Evolutionary conservation across 2,329 filamentous ascomycete species (phyloP).

Genomic region (Arthroderma uncinatum): DNA sequence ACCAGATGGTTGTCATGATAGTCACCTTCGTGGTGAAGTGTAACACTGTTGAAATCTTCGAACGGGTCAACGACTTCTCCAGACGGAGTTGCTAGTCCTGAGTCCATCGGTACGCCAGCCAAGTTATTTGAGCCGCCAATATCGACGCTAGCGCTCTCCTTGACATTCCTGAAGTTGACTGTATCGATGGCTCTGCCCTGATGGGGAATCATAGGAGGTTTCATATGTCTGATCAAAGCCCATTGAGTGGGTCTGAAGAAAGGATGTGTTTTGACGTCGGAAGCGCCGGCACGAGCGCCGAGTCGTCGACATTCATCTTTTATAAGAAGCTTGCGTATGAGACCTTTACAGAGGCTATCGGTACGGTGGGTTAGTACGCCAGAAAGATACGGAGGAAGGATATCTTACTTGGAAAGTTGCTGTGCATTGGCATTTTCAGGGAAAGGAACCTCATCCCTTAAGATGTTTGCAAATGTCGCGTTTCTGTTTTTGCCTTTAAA

Average conservation of each 20-base stretch:
- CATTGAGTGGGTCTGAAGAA: constrained; percentile 96
- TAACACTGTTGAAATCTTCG: constrained; percentile 97
- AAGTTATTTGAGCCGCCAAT: constrained; percentile 26
- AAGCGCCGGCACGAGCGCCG: constrained; percentile 86
- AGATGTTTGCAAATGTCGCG: constrained; percentile 92
- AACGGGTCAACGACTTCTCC: constrained; percentile 80
- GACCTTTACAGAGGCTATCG: constrained; percentile 80
- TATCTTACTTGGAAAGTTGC: constrained; percentile 78
- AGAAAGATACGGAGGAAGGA: background rate
- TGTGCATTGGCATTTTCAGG: constrained; percentile 76
- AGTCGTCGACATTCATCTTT: constrained; percentile 93
- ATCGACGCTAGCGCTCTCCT: constrained; percentile 92
- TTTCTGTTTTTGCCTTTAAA: constrained; percentile 99
- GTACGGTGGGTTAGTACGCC: constrained; percentile 6
- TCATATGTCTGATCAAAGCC: constrained; percentile 95
- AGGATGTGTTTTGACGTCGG: constrained; percentile 88
- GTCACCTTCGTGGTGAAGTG: constrained; percentile 89
- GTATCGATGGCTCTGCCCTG: constrained; percentile 86
- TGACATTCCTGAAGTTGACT: constrained; percentile 94
- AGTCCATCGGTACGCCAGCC: constrained; percentile 55
- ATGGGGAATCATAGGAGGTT: constrained; percentile 90
- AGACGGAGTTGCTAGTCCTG: constrained; percentile 71
- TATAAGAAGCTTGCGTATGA: constrained; percentile 93
- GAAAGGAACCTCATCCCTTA: constrained; percentile 91
- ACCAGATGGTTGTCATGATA: constrained; percentile 35